phyloP scores from a whole-genome alignment of 2,329 filamentous ascomycete species.

The Xylaria sp. region DNA sequence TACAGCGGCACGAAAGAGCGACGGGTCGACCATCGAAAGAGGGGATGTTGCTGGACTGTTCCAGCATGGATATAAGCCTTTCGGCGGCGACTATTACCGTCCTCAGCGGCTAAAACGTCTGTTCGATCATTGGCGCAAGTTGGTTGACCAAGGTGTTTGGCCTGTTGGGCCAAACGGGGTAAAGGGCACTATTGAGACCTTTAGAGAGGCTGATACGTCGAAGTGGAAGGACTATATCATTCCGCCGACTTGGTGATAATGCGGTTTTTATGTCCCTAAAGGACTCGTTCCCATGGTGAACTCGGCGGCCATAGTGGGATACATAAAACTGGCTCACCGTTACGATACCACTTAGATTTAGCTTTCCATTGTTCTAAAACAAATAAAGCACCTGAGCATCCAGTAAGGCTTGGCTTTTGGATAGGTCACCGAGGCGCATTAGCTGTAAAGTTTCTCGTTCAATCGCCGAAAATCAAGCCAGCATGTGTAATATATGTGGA shows the following conservation, averaged over 20 bases:
- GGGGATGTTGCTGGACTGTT: constrained; percentile 44
- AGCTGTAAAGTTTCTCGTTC: no score
- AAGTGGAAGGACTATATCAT: constrained; percentile 39
- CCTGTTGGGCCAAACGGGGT: constrained; percentile 42
- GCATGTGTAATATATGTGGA: no score
- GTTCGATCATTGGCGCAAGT: constrained; percentile 42
- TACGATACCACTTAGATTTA: no score
- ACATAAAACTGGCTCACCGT: no score
- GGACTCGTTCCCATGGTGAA: no score
- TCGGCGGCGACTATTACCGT: constrained; percentile 46
- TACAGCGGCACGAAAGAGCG: constrained; percentile 42
- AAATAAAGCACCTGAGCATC: no score
- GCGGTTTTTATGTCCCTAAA: background rate
- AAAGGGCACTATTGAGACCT: constrained; percentile 45
- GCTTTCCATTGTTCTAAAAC: no score
- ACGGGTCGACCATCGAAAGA: constrained; percentile 39
- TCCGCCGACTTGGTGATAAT: constrained; percentile 35
- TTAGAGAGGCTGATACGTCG: constrained; percentile 42
- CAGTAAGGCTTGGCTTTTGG: no score
- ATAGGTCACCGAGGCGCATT: no score
- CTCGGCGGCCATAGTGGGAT: no score
- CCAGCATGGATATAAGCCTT: constrained; percentile 49
- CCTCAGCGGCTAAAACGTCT: constrained; percentile 43
- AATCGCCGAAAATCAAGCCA: no score
- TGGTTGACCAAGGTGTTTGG: constrained; percentile 45